Conservation (phyloP, 2,329 filamentous ascomycete species). For the Bertia moriformis region DNA sequence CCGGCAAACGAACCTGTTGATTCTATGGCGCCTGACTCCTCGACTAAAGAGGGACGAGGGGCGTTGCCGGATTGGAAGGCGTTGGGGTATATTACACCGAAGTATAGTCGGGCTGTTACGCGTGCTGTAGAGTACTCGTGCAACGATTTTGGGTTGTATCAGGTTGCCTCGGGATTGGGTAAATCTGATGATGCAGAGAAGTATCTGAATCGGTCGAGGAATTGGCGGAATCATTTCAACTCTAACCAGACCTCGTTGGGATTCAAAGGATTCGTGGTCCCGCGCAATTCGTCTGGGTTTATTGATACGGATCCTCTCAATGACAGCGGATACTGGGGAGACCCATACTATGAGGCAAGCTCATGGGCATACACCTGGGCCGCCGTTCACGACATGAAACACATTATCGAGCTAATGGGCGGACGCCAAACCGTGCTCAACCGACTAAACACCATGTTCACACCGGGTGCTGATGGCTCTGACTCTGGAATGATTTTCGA, state of each 20-base stretch:
- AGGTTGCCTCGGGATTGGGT: constrained; percentile 45
- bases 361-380: constrained; percentile 38
- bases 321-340: constrained; percentile 35
- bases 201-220: constrained; percentile 47
- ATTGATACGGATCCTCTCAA: constrained; percentile 27
- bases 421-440: constrained; percentile 29
- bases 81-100: constrained; percentile 50
- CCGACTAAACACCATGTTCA: constrained; percentile 35
- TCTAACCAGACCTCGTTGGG: constrained; percentile 35
- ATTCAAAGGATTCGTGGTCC: constrained; percentile 54
- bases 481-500: constrained; percentile 28
- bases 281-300: constrained; percentile 30
- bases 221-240: constrained; percentile 65
- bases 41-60: constrained; percentile 53
- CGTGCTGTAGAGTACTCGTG: constrained; percentile 53
- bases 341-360: constrained; percentile 32
- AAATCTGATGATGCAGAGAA: constrained; percentile 32
- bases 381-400: constrained; percentile 35
- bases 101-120: constrained; percentile 44
- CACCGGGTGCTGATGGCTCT: constrained; percentile 6
- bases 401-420: constrained; percentile 28
- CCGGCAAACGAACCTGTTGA: constrained; percentile 41
- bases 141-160: constrained; percentile 55
- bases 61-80: constrained; percentile 55
- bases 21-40: constrained; percentile 38